Evolutionary conservation across 352 stramenopile species (phyloP), one percentile per base, ranked within the genome.

Genomic region (Phytophthora tubulina): DNA sequence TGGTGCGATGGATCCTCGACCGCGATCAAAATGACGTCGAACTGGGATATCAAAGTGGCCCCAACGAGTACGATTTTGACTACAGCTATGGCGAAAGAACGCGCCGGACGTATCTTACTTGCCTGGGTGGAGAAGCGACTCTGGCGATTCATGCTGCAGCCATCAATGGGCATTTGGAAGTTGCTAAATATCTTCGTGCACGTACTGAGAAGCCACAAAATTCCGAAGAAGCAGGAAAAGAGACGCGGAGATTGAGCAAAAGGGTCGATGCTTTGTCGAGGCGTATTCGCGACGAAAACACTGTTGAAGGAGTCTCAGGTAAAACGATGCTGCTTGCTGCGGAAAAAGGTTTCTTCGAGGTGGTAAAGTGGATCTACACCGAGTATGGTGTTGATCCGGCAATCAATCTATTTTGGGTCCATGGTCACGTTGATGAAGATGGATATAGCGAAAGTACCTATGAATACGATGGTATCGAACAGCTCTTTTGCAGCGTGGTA

Each of bases 111-210:
- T 55, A 55, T 38, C 5, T 55, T 14, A 55, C 49, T 55, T 55
- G 49, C 31, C 33, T 72, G 3, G 56, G 64, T 14, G 64, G 48
- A 27, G 56, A 72, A 36, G 64, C 65, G 31, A 72, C 31, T 36
- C 27, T 72, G 11, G 55, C 48, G 7, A 72, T 73, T 46, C 65
- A 73, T n/a, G 41, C 33, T 21, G 56, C 64, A 32, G 64, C 64
- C 41, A 42, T 67, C 5, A 67, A 68, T 44, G 65, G 57, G 3
- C 56, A 73, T 21, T 31, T 73, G n/a, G 56, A 73, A 15, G 49
- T 73, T 38, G 65, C 65, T 15, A 63, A 73, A 31, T 68, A 61
- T 33, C 44, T 73, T 13, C 50, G 14, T 7, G 41, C 65, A 15
- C 42, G 30, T 11, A 36, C 60, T 5, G 49, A 62, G 17, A 62